Base-by-base conservation (phyloP, 1,284 basidiomycete genomes). In the Puccinia hordei region DNA sequence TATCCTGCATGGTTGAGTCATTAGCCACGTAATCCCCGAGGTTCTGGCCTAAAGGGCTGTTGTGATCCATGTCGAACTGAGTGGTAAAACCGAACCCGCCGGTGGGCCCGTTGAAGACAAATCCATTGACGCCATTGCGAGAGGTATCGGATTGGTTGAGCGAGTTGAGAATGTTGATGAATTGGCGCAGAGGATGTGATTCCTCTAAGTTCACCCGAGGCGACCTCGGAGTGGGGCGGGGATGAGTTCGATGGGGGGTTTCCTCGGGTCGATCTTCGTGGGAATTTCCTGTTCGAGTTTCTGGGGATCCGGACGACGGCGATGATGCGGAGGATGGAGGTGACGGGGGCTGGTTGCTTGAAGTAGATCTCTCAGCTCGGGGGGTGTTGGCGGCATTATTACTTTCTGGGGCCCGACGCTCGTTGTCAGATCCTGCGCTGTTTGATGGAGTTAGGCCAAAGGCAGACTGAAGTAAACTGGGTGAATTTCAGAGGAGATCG, bases 1-100 rank as follows among this genome's bases (percentile, higher is more conserved):
- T 91, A 84, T 91, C 89, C 84, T 93, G 92, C 83, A 93, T 85
- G 19, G 91, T 92, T 92, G 82, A 57, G 55, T 77, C 71, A 69
- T n/a, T 61, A 35, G 71, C 30, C 3, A 80, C 77, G 35, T 80
- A 80, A 65, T 80, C 77, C 8, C 77, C 69, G n/a, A 80, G 55
- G 44, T 80, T 69, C 12, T 59, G 65, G 9, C 55, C 77, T 8
- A 55, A 66, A 1, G 71, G 51, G 33, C 51, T 41, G 30, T 57
- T 57, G 8, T 73, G 49, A 9, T 38, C 55, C 51, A 71, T 59
- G 35, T 65, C 76, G 44, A 71, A 59, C 12, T 69, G 44, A 17
- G 68, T 68, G 4, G 53, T 53, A 38, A 80, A 78, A 2, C 66
- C 76, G 30, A 78, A 78, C 12, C 74, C 74, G 41, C 38, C 38